Base-by-base conservation (phyloP, 345 rosid species). In the Acer campestre region DNA sequence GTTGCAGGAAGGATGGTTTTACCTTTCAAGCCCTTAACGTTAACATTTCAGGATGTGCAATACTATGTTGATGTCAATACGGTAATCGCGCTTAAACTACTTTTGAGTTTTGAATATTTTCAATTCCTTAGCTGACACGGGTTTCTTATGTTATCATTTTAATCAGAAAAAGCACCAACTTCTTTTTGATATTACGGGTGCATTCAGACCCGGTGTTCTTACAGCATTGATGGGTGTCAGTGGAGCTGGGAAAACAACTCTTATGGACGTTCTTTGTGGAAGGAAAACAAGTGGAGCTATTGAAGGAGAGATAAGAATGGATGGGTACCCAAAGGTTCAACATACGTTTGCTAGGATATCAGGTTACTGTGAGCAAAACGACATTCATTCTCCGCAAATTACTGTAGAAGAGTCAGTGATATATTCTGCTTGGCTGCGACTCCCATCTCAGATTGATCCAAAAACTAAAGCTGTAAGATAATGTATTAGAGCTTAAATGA, bases 171-270 rank as follows among this genome's bases (percentile, higher is more conserved):
- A 67, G 77, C 75, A 79, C 1, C 87, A 84, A 61, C 81, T 82
- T 29, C 87, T 84, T 27, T 63, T 56, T 1, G 81, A 67, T 63
- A 29, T 70, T 51, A 70, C 25, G 18, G 74, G 74, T 1, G 61
- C 74, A 16, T 85, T 84, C 42, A 74, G 80, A 23, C 88, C 90
- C 12, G 85, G 90, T 17, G 48, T 85, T 79, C 88, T 85, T 23
- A 84, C 88, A 1, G 90, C 87, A 10, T 48, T 88, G 81, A 88
- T 88, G 89, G 90, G 90, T 3, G 82, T 82, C 42, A 85, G 83
- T 31, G 90, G 90, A 58, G 90, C 89, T 35, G 90, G 90, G 44
- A 85, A 88, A 75, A 88, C 90, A 12, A 85, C 90, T 58, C 87
- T 85, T 25, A 66, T 85, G 81, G 90, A 85, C 62, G 89, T 88